Conservation (phyloP, 371 early-diverging fungal species). For the Homolaphlyctis polyrhiza region DNA sequence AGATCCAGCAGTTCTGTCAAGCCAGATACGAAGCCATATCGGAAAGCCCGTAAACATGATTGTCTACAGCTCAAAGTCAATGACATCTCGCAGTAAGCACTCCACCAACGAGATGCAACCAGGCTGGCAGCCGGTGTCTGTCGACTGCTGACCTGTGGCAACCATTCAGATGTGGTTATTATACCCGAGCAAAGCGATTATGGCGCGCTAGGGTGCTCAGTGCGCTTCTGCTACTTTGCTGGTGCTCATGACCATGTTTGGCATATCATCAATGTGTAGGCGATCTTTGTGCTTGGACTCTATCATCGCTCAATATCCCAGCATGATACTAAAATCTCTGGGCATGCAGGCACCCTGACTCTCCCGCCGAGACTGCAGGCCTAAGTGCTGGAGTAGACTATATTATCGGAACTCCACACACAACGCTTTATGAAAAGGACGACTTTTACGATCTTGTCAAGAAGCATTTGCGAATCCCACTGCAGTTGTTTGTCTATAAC, state of each 20-base stretch:
- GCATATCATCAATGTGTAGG: constrained; percentile 55
- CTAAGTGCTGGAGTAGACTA: constrained; percentile 57
- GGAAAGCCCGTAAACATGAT: constrained; percentile 51
- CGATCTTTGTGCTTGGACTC: not conserved
- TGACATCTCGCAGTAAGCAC: not conserved
- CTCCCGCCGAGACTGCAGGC: constrained; percentile 65
- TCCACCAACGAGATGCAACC: too few relatives aligned
- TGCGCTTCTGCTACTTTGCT: constrained; percentile 68
- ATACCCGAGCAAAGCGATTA: constrained; percentile 43
- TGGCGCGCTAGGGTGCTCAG: constrained; percentile 58
- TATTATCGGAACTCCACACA: constrained; percentile 60
- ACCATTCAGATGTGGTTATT: constrained; percentile 51
- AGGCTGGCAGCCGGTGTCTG: too few relatives aligned
- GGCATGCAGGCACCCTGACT: constrained; percentile 31
- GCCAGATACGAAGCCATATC: constrained; percentile 25
- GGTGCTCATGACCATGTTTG: constrained; percentile 63
- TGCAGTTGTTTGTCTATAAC: constrained; percentile 60
- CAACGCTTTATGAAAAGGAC: constrained; percentile 49
- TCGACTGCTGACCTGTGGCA: too few relatives aligned
- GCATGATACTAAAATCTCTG: not conserved
- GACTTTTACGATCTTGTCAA: constrained; percentile 59
- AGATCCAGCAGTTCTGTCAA: not conserved
- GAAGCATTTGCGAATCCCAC: constrained; percentile 47
- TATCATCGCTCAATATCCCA: not conserved
- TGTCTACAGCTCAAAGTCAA: constrained; percentile 61